A percentile compares a stretch with the other conserved stretches of the same genome.
Conservation (phyloP, 306 rosid species). For the Vigna reflexopilosa region DNA sequence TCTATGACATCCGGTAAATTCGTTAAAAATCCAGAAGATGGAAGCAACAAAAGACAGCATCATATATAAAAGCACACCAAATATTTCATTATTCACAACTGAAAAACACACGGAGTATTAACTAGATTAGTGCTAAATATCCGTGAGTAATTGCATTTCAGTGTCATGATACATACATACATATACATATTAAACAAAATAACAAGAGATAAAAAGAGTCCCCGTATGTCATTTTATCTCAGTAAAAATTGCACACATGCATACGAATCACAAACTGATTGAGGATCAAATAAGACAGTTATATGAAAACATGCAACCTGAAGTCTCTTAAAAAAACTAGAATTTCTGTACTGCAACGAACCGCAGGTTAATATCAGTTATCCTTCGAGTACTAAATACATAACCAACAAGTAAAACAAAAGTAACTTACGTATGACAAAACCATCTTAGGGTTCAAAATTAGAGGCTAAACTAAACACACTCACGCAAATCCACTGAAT, state of each 20-base stretch:
- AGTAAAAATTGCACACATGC: conserved; percentile 20
- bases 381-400: conserved; percentile 8
- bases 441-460: conserved; percentile 44
- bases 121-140: conserved; percentile 22
- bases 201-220: background rate
- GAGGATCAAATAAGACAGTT: conserved; percentile 35
- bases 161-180: conserved; percentile 17
- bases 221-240: conserved; percentile 1
- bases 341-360: background rate
- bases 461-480: conserved; percentile 12
- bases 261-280: conserved; percentile 20
- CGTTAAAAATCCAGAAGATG: conserved; percentile 22
- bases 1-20: conserved; percentile 36
- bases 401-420: background rate
- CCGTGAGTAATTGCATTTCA: background rate
- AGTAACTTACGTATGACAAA: background rate
- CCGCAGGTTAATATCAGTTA: background rate
- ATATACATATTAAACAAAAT: conserved; percentile 4
- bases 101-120: conserved; percentile 12
- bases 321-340: conserved; percentile 1
- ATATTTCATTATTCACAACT: conserved; percentile 9
- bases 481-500: conserved; percentile 37
- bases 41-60: conserved; percentile 6
- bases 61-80: conserved; percentile 2
- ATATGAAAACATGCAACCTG: conserved; percentile 26